These are phyloP conservation scores for Haberlea rhodopensis DNA, from an alignment of 257 asterid genomes.

Conservation along the genomic window DNA sequence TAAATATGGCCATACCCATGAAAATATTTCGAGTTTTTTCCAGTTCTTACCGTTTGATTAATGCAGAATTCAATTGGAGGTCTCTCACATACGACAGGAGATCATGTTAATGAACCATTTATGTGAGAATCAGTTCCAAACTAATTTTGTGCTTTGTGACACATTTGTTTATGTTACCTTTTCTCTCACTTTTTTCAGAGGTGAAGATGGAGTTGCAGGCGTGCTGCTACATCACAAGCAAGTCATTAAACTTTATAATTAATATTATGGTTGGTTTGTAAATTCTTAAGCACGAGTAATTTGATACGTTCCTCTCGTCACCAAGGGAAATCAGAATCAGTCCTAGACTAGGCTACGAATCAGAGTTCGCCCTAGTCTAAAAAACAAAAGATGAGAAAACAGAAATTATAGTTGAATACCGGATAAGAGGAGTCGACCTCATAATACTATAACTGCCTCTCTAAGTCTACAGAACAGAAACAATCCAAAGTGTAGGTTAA, in stretches of 20 bases:
- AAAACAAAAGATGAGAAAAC: not conserved
- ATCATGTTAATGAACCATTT: conserved; percentile 94
- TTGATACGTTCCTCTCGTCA: not conserved
- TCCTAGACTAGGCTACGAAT: not conserved
- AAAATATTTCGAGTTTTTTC: conserved; percentile 20
- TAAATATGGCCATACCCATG: conserved; percentile 1
- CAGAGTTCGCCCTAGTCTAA: no score
- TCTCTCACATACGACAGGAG: conserved; percentile 81
- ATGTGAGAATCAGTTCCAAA: conserved; percentile 50
- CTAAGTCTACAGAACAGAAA: not conserved
- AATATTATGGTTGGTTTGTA: conserved; percentile 54
- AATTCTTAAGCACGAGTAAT: no score
- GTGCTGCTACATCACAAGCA: conserved; percentile 99
- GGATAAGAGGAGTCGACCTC: not conserved
- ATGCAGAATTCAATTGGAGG: conserved; percentile 97
- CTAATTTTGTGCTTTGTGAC: conserved; percentile 21
- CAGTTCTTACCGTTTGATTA: conserved; percentile 22
- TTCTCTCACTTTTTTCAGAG: conserved; percentile 40
- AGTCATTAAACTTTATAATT: conserved; percentile 68
- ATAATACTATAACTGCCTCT: not conserved
- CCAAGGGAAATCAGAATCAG: not conserved
- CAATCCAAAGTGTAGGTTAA: not conserved
- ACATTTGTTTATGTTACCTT: conserved; percentile 28
- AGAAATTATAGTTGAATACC: not conserved
- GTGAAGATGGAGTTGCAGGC: conserved; percentile 98